Evolutionary conservation across 495 filamentous ascomycete genomes (phyloP).

Genomic region (Xylaria intraflava): DNA sequence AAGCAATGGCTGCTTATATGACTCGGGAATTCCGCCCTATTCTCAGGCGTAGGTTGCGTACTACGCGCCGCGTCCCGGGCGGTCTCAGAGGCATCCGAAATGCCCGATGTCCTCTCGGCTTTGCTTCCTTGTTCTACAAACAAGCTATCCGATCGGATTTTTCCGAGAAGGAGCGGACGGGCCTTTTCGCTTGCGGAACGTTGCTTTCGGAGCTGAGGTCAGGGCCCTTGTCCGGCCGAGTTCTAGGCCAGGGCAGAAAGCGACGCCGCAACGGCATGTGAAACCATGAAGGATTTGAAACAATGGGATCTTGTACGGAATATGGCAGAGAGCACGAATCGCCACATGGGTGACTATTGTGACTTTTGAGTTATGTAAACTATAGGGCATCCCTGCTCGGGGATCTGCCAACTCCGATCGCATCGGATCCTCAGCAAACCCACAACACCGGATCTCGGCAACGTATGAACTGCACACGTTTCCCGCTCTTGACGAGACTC

Average conservation of each 20-base stretch:
- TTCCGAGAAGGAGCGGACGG: not conserved
- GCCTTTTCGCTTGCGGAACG: slow-evolving; percentile 1
- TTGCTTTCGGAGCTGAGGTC: not conserved
- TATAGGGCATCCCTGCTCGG: not conserved
- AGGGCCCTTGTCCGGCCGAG: not conserved
- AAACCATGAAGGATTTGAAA: not conserved
- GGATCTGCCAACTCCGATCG: not conserved
- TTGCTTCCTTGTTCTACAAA: not conserved
- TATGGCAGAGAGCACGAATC: not conserved
- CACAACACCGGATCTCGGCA: not conserved
- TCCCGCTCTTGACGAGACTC: not conserved
- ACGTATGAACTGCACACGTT: not conserved
- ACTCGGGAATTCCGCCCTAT: not conserved
- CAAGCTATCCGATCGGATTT: not conserved
- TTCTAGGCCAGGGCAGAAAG: not conserved
- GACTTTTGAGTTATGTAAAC: not conserved
- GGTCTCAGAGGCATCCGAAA: not conserved
- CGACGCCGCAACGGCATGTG: not conserved
- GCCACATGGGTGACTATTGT: not conserved
- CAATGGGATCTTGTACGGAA: not conserved
- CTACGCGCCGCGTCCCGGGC: not conserved
- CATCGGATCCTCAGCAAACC: not conserved
- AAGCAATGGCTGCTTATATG: slow-evolving; percentile 8
- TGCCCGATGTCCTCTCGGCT: not conserved
- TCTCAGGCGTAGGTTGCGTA: not conserved